Base-by-base conservation (phyloP, 805 yeast genomes). In the Candida peoriensis region DNA sequence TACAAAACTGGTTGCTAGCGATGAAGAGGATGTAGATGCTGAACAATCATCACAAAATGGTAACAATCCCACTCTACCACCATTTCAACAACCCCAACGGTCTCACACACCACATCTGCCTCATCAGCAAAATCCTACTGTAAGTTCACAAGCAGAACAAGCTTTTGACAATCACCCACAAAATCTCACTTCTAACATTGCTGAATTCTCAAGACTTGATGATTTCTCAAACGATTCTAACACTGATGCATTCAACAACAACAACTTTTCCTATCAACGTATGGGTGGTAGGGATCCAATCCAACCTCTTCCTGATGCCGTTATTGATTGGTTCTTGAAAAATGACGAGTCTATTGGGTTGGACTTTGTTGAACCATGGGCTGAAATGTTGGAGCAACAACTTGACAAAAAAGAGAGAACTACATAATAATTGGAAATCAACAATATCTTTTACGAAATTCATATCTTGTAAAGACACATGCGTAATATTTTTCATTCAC, bases 321-420 rank as follows among this genome's bases (percentile, higher is more conserved):
- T 72, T 11, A 63, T 70, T 28, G 72, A 72, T 41, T 74, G 77
- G 75, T 72, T 74, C 37, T 54, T 68, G 27, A 58, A 60, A 21
- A 53, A 51, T 25, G 69, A 70, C 40, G 70, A 64, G 33, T 64
- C 68, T 29, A 65, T 74, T 16, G 81, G 81, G 12, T 52, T 74
- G 31, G 78, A 73, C 36, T 74, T 74, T 44, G 81, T 80, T 20
- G 89, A 79, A 24, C 86, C 86, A 3, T 82, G 88, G 79, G 81
- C 90, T 0, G 85, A 80, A 52, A 78, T 81, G 74, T 72, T 82
- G 27, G 90, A 81, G 52, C 79, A 76, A 45, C 85, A 78, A 37
- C 34, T 70, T 30, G 55, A 47, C 18, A 52, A 50, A 31, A 46
- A 48, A 20, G 41, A 41, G 31, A 41, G 13, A n/a, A 16, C 20